Evolutionary conservation across 83 land plant genomes (phyloP).

Genomic region (Isoetes engelmannii): DNA sequence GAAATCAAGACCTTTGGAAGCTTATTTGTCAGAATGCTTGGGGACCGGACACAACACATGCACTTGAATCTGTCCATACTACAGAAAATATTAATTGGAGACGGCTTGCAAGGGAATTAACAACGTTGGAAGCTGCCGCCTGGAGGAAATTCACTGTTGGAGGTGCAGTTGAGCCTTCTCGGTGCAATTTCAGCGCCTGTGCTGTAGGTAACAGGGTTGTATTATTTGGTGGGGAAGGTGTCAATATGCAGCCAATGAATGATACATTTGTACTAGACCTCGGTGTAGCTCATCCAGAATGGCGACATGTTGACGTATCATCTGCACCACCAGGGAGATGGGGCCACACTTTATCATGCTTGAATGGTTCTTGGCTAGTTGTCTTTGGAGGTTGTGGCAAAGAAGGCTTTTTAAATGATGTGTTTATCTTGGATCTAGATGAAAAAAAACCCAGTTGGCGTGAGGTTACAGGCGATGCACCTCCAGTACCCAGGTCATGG

Average conservation of each 20-base stretch:
- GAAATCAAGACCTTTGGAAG: conserved; percentile 76
- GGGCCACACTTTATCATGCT: conserved; percentile 81
- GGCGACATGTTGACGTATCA: conserved; percentile 73
- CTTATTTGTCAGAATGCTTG: conserved; percentile 88
- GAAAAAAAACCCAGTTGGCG: conserved; percentile 71
- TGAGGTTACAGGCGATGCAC: conserved; percentile 64
- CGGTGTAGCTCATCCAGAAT: conserved; percentile 64
- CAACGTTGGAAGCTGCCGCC: conserved; percentile 82
- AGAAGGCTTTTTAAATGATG: conserved; percentile 81
- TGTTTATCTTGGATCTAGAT: conserved; percentile 70
- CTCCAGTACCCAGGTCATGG: conserved; percentile 88
- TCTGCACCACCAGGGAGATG: conserved; percentile 87
- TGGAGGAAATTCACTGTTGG: conserved; percentile 84
- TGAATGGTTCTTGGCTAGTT: conserved; percentile 77
- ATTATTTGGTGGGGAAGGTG: conserved; percentile 88
- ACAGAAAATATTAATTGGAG: conserved; percentile 68
- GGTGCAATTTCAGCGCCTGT: conserved; percentile 96
- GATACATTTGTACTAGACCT: conserved; percentile 83
- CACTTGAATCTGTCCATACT: conserved; percentile 59
- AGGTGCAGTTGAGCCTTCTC: conserved; percentile 78
- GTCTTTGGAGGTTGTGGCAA: conserved; percentile 87
- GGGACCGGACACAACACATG: conserved; percentile 71
- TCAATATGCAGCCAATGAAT: conserved; percentile 91
- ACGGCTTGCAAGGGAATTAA: conserved; percentile 70
- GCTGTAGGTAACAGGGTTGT: conserved; percentile 84